Evolutionary conservation across 805 yeast species (phyloP).

Genomic region (Myxozyma nipponensis): DNA sequence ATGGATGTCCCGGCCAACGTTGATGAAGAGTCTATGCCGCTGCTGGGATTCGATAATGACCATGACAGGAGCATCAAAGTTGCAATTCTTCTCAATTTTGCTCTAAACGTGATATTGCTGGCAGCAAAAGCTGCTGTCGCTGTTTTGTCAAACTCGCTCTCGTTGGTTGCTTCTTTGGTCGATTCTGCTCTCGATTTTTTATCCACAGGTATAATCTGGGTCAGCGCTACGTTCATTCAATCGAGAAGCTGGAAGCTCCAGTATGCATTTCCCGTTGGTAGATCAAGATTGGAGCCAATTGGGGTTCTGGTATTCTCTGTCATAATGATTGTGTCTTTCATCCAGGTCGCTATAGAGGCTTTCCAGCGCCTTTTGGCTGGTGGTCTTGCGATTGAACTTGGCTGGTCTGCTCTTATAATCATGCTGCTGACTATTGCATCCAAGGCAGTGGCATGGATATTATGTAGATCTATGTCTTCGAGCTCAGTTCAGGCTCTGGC

Average conservation of each 20-base stretch:
- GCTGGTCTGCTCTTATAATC: conserved; percentile 49
- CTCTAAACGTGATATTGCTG: conserved; percentile 55
- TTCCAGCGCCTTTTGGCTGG: conserved; percentile 47
- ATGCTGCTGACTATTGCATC: conserved; percentile 61
- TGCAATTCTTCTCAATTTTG: conserved; percentile 64
- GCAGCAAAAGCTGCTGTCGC: conserved; percentile 54
- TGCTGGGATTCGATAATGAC: conserved; percentile 45
- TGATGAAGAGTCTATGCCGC: conserved; percentile 52
- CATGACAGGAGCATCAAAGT: conserved; percentile 44
- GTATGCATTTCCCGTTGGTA: conserved; percentile 54
- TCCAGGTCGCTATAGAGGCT: conserved; percentile 69
- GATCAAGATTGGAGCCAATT: conserved; percentile 69
- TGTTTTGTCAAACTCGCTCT: conserved; percentile 63
- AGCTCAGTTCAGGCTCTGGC: conserved; percentile 72
- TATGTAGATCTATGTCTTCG: conserved; percentile 59
- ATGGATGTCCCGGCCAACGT: conserved; percentile 56
- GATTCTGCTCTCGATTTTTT: conserved; percentile 72
- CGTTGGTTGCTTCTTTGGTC: conserved; percentile 72
- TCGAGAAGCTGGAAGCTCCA: conserved; percentile 11
- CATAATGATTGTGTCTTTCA: conserved; percentile 64
- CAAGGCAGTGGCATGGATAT: conserved; percentile 56
- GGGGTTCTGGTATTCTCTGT: conserved; percentile 73
- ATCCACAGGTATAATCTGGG: conserved; percentile 68
- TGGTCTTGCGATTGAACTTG: conserved; percentile 43
- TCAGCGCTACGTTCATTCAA: conserved; percentile 41